Base-by-base conservation (phyloP, 139 green algal genomes). In the Raphidocelis subcapitata region DNA sequence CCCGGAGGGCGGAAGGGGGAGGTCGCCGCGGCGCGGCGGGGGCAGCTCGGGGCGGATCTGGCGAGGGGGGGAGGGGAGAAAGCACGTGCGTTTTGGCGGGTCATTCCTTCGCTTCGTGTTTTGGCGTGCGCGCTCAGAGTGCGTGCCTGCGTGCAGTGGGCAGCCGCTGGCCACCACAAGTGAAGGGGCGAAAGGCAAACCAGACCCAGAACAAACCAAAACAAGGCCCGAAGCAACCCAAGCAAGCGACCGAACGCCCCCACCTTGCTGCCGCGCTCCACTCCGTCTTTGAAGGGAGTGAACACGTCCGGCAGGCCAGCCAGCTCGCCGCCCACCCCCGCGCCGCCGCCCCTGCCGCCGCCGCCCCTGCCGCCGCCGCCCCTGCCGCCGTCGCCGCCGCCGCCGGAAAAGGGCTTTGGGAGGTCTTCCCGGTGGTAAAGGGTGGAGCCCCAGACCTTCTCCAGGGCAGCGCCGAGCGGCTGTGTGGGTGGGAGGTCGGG, bases 341-440 rank as follows among this genome's bases (percentile, higher is more conserved):
- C n/a, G n/a, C n/a, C n/a, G n/a, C n/a, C n/a, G n/a, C n/a, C n/a
- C n/a, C n/a, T n/a, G n/a, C n/a, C n/a, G n/a, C n/a, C n/a, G n/a
- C n/a, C n/a, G n/a, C n/a, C n/a, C n/a, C n/a, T n/a, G n/a, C n/a
- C n/a, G n/a, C n/a, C n/a, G n/a, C n/a, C n/a, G n/a, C n/a, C n/a
- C n/a, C n/a, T n/a, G n/a, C n/a, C n/a, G n/a, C n/a, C 62, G 35
- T 71, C 62, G 5, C 49, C 26, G 64, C 57, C 59, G 59, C 65
- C 35, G 36, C 63, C 23, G 24, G 41, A 61, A 67, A 94, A 97
- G 10, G 94, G 93, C n/a, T n/a, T n/a, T n/a, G n/a, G n/a, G n/a
- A 99, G 68, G 79, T 99, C 95, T 36, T 95, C 90, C 33, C 84
- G 47, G 79, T 98, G 93, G 77, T 94, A 97, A 76, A 99, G 65